Evolutionary conservation across 192 early-diverging fungal species (phyloP), one percentile per base, ranked within the genome.

Genomic region (Backusella liffmaniae): DNA sequence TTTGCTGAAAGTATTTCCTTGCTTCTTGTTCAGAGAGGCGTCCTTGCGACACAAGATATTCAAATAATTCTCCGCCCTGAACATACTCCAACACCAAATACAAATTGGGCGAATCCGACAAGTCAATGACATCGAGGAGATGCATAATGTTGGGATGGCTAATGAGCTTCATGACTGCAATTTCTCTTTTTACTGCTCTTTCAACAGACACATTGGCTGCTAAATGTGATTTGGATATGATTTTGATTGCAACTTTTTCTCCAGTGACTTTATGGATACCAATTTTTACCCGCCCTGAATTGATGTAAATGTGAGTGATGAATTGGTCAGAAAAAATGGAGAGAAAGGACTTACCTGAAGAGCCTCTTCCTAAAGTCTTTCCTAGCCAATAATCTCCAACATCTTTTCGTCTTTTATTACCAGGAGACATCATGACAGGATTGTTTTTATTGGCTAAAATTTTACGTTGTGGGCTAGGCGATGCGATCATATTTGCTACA

Each of bases 21-120:
- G 91, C 90, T 73, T 92, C 90, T 10, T 37, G 46, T 70, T 93
- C 91, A 34, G 79, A 42, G 30, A 93, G 76, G 6, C 88, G 56
- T 21, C 91, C 91, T 66, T 84, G 78, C 41, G 86, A 80, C 7
- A 93, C 88, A 5, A 93, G 76, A 70, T 92, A 87, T 51, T 93
- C 91, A 79, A 93, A 93, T 73, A 93, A 80, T 82, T 93, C 91
- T 65, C 91, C 91, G 74, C 91, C 91, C 72, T 89, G 87, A 39
- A 91, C 85, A 74, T 91, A 87, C 76, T 93, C 91, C 71, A 93
- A 75, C 18, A 93, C 84, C 65, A 92, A 77, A 73, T 86, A 82
- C 77, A 82, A 34, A 68, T 82, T 78, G 3, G 80, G 68, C 3
- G 80, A 75, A 67, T 82, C 77, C 10, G 76, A 72, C 29, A 78